Percentiles rank a stretch among this genome's conserved stretches.
Evolutionary conservation across 2,329 filamentous ascomycete species (phyloP).

Genomic region (Fonsecaea pugnacius): DNA sequence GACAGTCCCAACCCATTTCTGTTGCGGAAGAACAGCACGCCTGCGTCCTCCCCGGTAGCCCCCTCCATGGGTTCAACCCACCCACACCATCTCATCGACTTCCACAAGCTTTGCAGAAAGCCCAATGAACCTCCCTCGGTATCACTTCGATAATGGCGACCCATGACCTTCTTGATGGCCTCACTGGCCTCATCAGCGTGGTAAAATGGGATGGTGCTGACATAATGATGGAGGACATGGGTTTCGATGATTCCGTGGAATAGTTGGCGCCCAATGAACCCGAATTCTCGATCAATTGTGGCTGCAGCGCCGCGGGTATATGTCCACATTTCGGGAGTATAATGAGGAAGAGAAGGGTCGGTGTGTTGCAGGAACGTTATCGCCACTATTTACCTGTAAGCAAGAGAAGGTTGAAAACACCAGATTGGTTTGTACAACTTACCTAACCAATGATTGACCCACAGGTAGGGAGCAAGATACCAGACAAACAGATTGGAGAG

Average conservation of each 20-base stretch:
- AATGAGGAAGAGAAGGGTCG: slow-evolving; percentile 91
- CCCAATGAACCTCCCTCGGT: slow-evolving; percentile 75
- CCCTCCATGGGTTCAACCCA: slow-evolving; percentile 93
- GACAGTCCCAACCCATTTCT: slow-evolving; percentile 78
- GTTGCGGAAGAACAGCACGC: slow-evolving; percentile 94
- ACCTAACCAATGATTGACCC: slow-evolving; percentile 99
- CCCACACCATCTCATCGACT: slow-evolving; percentile 82
- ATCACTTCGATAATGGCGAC: slow-evolving; percentile 88
- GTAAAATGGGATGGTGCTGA: slow-evolving; percentile 96
- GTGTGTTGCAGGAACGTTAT: slow-evolving; percentile 99
- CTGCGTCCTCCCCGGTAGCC: slow-evolving; percentile 77
- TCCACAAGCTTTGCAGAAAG: slow-evolving; percentile 84
- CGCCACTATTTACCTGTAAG: slow-evolving; percentile 67
- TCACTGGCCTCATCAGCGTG: slow-evolving; percentile 92
- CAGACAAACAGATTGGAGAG: slow-evolving; percentile 87
- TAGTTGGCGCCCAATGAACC: slow-evolving; percentile 87
- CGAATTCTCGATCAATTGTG: slow-evolving; percentile 96
- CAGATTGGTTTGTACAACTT: slow-evolving; percentile 50
- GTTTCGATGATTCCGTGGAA: slow-evolving; percentile 98
- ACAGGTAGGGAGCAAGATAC: slow-evolving; percentile 94
- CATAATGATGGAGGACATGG: slow-evolving; percentile 96
- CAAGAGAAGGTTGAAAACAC: slow-evolving; percentile 10
- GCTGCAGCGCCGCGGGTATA: slow-evolving; percentile 91
- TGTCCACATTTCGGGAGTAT: slow-evolving; percentile 83
- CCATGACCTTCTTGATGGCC: slow-evolving; percentile 94